Base-by-base conservation (phyloP, 176 grass and related monocot genomes). In the Neostapfia colusana region DNA sequence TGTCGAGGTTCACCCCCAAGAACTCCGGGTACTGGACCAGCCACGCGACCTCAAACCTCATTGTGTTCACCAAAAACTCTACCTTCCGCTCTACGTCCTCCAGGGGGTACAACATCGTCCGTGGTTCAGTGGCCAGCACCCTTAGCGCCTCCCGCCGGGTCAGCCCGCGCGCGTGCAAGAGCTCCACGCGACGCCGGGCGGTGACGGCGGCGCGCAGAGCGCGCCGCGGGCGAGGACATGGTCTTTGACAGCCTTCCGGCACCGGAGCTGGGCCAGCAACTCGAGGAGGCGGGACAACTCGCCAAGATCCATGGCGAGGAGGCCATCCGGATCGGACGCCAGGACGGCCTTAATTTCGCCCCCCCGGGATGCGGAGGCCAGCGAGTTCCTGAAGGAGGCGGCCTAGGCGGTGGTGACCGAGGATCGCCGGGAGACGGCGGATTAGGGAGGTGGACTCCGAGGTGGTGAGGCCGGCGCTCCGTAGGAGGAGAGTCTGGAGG, bases 1-100 rank as follows among this genome's bases (percentile, higher is more conserved):
- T 94, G 54, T 98, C 80, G 0, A 98, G 82, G 68, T 87, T 94
- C 50, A 98, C 69, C 79, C 95, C 95, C 61, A 94, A 60, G 62
- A 90, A 98, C 36, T 90, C 87, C 0, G 91, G 95, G 46, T 84
- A 95, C 66, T 98, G 80, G 23, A 98, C 77, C 10, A 98, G 72
- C 86, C 88, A 82, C 28, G 80, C 46, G n/a, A 88, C 77, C 60
- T 84, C 62, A 15, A 95, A 94, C 10, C 74, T 54, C 82, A 95
- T 92, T 37, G 61, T 74, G 40, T 23, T n/a, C 6, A 90, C 58
- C 77, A 98, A 65, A 86, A 92, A 98, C 36, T 86, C 80, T 24
- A 94, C 57, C 48, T 98, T 98, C 85, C 84, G 89, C 66, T 88
- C 91, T 57, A 88, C 77, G 50, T 98, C 91, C 37, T 84, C 73